Evolutionary conservation across 2,329 filamentous ascomycete species (phyloP), one percentile per base, ranked within the genome.

Genomic region (Colletotrichum filicis): DNA sequence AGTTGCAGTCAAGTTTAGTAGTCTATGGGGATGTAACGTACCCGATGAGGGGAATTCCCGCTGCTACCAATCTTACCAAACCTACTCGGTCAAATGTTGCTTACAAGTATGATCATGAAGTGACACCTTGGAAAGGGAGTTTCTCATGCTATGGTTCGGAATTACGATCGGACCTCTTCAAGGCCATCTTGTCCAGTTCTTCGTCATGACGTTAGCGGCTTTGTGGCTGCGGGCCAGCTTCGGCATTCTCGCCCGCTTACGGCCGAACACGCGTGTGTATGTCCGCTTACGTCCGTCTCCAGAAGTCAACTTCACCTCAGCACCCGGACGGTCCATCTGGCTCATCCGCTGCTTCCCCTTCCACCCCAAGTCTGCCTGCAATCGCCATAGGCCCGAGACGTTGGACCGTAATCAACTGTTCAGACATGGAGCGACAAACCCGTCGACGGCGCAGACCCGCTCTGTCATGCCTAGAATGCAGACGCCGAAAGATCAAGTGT

Each of bases 401-500:
- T 49, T 49, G 42, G 22, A 4, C 42, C 19, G 42, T 22, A 8
- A 49, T 22, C 42, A 49, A 8, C 42, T 19, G 19, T 22, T 42
- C 6, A 42, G 37, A 42, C 60, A 74, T 74, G 71, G 56, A 71
- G 26, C 61, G 28, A 42, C 67, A 35, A 37, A 35, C 53, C 57
- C 79, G 76, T 22, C 79, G 79, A 19, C 81, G 81, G 7, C 76
- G 81, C 52, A 76, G 81, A 49, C 79, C 80, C 8, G 83, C 83
- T 4, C 74, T 85, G 30, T 85, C 85, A 0, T 86, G 85, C 71
- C 74, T 83, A 19, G 80, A 83, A 72, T 87, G 85, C 76, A 80
- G 85, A 22, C 81, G 82, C 22, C 81, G 84, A 49, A 87, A 87
- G 76, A 81, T 86, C 77, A 85, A 84, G 65, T 87, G 85, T 71